These are phyloP conservation scores for Candida cerambycidarum DNA, from an alignment of 805 yeast genomes.

Conservation along the genomic window DNA sequence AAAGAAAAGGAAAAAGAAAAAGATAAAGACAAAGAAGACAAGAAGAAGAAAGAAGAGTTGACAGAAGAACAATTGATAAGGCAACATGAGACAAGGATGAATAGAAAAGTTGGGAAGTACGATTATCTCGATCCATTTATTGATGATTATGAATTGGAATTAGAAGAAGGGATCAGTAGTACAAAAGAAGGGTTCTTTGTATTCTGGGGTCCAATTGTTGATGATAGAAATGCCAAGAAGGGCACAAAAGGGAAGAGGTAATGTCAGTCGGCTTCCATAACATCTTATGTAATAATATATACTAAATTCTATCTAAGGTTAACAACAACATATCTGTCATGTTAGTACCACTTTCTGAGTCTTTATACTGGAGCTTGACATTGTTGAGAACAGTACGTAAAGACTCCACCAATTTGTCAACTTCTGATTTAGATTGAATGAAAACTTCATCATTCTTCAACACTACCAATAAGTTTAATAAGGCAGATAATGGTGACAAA, in stretches of 20 bases:
- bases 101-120: conserved; percentile 84
- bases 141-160: conserved; percentile 86
- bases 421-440: conserved; percentile 13
- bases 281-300: not conserved
- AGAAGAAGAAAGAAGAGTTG: conserved; percentile 26
- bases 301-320: conserved; percentile 35
- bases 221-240: conserved; percentile 37
- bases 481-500: conserved; percentile 51
- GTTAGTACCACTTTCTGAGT: conserved; percentile 22
- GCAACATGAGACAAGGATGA: conserved; percentile 48
- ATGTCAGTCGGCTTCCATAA: not conserved
- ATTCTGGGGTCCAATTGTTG: conserved; percentile 86
- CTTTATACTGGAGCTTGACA: conserved; percentile 14
- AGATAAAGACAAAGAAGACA: conserved; percentile 64
- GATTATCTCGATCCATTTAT: conserved; percentile 94
- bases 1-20: conserved; percentile 20
- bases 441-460: conserved; percentile 24
- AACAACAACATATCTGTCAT: conserved; percentile 34
- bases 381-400: conserved; percentile 25
- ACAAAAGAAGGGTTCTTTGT: conserved; percentile 96
- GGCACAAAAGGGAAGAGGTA: conserved; percentile 13
- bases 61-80: conserved; percentile 45
- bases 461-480: conserved; percentile 52
- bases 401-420: conserved; percentile 20
- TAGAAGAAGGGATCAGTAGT: conserved; percentile 92